These are phyloP conservation scores for Bertia moriformis DNA, from an alignment of 2,329 filamentous ascomycete species.

Conservation along the genomic window DNA sequence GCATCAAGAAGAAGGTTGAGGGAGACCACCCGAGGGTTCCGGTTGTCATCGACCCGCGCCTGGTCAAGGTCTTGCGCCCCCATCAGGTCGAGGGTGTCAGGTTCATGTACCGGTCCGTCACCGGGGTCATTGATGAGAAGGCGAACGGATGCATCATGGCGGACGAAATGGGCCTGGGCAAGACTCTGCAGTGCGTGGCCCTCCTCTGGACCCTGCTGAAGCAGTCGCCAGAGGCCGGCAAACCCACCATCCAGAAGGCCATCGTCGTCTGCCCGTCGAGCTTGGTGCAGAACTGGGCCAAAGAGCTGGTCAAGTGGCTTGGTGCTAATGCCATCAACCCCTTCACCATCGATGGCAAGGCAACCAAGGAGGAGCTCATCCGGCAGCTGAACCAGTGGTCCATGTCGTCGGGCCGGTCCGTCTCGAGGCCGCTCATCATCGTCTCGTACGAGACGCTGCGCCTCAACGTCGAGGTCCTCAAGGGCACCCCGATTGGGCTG, in stretches of 20 bases:
- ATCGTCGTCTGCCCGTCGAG: constrained; percentile 95
- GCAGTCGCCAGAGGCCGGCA: constrained; percentile 90
- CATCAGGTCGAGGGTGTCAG: constrained; percentile 98
- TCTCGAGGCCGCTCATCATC: constrained; percentile 86
- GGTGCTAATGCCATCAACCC: constrained; percentile 80
- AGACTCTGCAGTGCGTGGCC: constrained; percentile 92
- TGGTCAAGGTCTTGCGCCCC: constrained; percentile 80
- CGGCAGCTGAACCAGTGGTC: constrained; percentile 89
- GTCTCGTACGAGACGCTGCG: constrained; percentile 94
- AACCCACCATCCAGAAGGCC: constrained; percentile 84
- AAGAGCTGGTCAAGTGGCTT: constrained; percentile 92
- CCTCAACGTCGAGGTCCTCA: constrained; percentile 78
- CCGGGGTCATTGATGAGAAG: constrained; percentile 84
- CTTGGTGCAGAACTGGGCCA: constrained; percentile 94
- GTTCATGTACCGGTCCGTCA: constrained; percentile 90
- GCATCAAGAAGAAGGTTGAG: constrained; percentile 75
- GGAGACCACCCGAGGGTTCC: constrained; percentile 76
- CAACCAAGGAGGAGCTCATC: constrained; percentile 81
- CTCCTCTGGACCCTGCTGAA: constrained; percentile 94
- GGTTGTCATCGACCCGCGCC: constrained; percentile 82
- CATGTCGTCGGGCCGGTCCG: constrained; percentile 72
- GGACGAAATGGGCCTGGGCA: constrained; percentile 95
- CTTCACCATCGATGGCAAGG: constrained; percentile 94
- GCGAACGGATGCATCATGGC: constrained; percentile 99
- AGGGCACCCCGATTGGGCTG: constrained; percentile 76